These are phyloP conservation scores for Suillus subluteus DNA, from an alignment of 768 basidiomycete genomes.

Conservation along the genomic window DNA sequence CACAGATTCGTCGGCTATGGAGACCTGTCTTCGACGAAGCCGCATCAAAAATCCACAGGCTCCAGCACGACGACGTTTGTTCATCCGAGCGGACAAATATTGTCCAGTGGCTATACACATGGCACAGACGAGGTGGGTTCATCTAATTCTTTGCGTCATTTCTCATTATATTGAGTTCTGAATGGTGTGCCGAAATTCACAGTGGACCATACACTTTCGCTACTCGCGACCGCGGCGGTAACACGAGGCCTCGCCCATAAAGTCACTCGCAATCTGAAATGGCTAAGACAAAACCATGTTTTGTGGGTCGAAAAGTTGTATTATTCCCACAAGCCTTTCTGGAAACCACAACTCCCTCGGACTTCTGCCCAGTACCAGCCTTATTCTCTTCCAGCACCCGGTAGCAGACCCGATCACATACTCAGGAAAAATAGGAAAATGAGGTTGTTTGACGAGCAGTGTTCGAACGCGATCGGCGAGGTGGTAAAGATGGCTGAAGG, in stretches of 20 bases:
- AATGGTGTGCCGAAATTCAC: background rate
- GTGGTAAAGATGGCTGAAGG: conserved; percentile 64
- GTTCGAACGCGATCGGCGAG: conserved; percentile 54
- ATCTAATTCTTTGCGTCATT: background rate
- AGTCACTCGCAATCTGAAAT: conserved; percentile 54
- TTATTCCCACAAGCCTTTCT: conserved; percentile 28
- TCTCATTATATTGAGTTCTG: conserved; percentile 19
- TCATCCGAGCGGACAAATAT: conserved; percentile 33
- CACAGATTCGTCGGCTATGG: conserved; percentile 51
- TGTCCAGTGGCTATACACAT: conserved; percentile 49
- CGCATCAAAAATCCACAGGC: conserved; percentile 43
- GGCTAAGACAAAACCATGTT: conserved; percentile 35
- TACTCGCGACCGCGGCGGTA: conserved; percentile 64
- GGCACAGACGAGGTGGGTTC: conserved; percentile 58
- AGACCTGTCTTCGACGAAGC: conserved; percentile 60
- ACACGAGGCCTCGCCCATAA: conserved; percentile 66
- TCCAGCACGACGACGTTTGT: conserved; percentile 37
- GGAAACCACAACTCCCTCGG: conserved; percentile 42
- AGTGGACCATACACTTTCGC: conserved; percentile 72
- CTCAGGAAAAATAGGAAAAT: conserved; percentile 25
- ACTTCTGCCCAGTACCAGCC: conserved; percentile 26
- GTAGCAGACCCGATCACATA: conserved; percentile 18
- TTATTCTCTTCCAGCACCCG: conserved; percentile 17
- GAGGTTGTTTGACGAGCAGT: conserved; percentile 38
- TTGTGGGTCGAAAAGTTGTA: conserved; percentile 29